Percentiles rank a stretch among this genome's conserved stretches.
Evolutionary conservation across 345 rosid genomes (phyloP).

Genomic region (Moricandia moricandioides): DNA sequence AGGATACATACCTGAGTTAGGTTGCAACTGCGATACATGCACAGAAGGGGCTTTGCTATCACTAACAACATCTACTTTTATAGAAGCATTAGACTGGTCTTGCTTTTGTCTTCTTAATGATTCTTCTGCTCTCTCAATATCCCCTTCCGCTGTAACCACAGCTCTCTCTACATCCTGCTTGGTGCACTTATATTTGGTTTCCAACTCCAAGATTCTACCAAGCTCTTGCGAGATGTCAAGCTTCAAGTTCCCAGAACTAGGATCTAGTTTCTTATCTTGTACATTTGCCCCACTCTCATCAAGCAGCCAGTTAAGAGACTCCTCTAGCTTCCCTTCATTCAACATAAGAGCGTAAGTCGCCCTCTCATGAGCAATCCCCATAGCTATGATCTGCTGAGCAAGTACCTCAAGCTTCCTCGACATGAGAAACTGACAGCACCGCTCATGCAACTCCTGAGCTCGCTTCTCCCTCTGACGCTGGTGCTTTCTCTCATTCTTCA

Average conservation of each 20-base stretch:
- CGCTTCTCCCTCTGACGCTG: conserved; percentile 93
- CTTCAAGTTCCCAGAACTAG: conserved; percentile 57
- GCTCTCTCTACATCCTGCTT: conserved; percentile 91
- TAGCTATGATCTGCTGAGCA: conserved; percentile 73
- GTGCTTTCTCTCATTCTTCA: conserved; percentile 90
- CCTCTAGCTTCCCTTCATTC: conserved; percentile 86
- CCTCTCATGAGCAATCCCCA: conserved; percentile 82
- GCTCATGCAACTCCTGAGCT: conserved; percentile 83
- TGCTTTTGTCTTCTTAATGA: conserved; percentile 51
- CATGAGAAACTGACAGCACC: conserved; percentile 77
- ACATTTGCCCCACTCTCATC: conserved; percentile 67
- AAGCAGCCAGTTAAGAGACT: conserved; percentile 71
- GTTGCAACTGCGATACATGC: conserved; percentile 44
- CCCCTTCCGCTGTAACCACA: conserved; percentile 72
- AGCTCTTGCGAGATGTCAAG: conserved; percentile 84
- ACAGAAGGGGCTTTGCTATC: conserved; percentile 42
- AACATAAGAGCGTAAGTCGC: conserved; percentile 81
- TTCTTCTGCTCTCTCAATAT: conserved; percentile 71
- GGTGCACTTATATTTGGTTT: conserved; percentile 54
- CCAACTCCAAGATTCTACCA: conserved; percentile 64
- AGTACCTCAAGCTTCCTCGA: conserved; percentile 84
- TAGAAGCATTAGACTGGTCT: conserved; percentile 49
- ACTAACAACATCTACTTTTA: conserved; percentile 50
- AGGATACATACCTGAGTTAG: conserved; percentile 26
- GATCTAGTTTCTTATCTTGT: conserved; percentile 51